Percentiles rank a stretch among this genome's conserved stretches.
Conservation (phyloP, 306 rosid species). For the Inga leiocalycina region DNA sequence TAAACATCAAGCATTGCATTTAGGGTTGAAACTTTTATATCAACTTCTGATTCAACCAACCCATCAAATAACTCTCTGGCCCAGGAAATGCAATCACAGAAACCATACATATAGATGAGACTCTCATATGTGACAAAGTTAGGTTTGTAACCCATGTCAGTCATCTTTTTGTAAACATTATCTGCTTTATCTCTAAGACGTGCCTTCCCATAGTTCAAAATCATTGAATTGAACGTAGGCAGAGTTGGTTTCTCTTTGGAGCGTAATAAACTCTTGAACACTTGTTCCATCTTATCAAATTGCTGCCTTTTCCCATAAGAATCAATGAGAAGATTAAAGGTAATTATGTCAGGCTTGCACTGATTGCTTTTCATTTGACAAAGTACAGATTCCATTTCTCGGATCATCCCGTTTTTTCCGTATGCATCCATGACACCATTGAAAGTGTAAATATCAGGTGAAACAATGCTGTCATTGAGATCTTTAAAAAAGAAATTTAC, state of each 20-base stretch:
- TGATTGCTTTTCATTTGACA: slow-evolving; percentile 75
- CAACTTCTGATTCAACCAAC: slow-evolving; percentile 60
- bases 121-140: slow-evolving; percentile 84
- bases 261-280: slow-evolving; percentile 72
- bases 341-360: slow-evolving; percentile 80
- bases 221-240: slow-evolving; percentile 94
- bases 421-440: slow-evolving; percentile 98
- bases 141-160: slow-evolving; percentile 69
- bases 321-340: slow-evolving; percentile 84
- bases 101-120: slow-evolving; percentile 77
- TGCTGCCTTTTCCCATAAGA: slow-evolving; percentile 91
- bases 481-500: slow-evolving; percentile 79
- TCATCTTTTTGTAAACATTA: slow-evolving; percentile 57
- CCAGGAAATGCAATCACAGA: slow-evolving; percentile 72
- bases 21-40: slow-evolving; percentile 70
- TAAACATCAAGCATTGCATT: slow-evolving; percentile 93
- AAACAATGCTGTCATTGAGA: slow-evolving; percentile 76
- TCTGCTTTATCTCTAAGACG: slow-evolving; percentile 77
- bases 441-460: slow-evolving; percentile 75
- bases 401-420: slow-evolving; percentile 84
- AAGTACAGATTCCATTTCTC: slow-evolving; percentile 85
- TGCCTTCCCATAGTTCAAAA: slow-evolving; percentile 91
- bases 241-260: slow-evolving; percentile 83
- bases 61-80: slow-evolving; percentile 75
- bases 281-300: slow-evolving; percentile 95